A percentile compares a stretch with the other conserved stretches of the same genome.
These are phyloP conservation scores for Tricholoma bakamatsutake DNA, from an alignment of 768 basidiomycete species.

Conservation along the genomic window DNA sequence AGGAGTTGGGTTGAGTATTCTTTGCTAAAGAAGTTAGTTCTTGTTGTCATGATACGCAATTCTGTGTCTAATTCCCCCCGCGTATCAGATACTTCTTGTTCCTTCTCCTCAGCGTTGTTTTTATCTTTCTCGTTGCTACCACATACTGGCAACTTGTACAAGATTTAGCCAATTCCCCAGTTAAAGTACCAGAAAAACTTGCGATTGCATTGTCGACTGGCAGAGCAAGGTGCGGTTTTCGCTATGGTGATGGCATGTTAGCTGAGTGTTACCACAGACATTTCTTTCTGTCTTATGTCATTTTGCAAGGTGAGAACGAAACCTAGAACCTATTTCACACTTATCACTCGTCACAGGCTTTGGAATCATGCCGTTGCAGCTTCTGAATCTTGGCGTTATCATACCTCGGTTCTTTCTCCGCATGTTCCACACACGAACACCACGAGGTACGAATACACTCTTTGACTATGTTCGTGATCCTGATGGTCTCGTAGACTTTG, in stretches of 20 bases:
- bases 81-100: constrained; percentile 82
- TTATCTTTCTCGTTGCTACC: constrained; percentile 88
- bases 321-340: background rate
- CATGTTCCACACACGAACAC: constrained; percentile 80
- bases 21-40: constrained; percentile 77
- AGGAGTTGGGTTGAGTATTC: constrained; percentile 94
- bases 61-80: constrained; percentile 3
- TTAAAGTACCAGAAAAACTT: constrained; percentile 90
- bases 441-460: constrained; percentile 54
- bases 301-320: constrained; percentile 59
- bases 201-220: constrained; percentile 78
- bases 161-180: constrained; percentile 89
- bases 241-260: constrained; percentile 1
- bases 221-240: constrained; percentile 49
- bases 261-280: constrained; percentile 36
- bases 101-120: constrained; percentile 86
- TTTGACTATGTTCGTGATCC: background rate
- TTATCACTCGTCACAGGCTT: constrained; percentile 44
- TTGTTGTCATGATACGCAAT: background rate
- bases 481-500: constrained; percentile 61
- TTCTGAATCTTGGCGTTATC: constrained; percentile 87
- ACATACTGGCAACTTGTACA: constrained; percentile 90
- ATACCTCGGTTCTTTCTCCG: constrained; percentile 73
- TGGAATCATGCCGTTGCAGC: constrained; percentile 93
- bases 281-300: constrained; percentile 82